Percentiles rank a stretch among this genome's conserved stretches.
Conservation (phyloP, 306 rosid species). For the Fragaria iinumae region DNA sequence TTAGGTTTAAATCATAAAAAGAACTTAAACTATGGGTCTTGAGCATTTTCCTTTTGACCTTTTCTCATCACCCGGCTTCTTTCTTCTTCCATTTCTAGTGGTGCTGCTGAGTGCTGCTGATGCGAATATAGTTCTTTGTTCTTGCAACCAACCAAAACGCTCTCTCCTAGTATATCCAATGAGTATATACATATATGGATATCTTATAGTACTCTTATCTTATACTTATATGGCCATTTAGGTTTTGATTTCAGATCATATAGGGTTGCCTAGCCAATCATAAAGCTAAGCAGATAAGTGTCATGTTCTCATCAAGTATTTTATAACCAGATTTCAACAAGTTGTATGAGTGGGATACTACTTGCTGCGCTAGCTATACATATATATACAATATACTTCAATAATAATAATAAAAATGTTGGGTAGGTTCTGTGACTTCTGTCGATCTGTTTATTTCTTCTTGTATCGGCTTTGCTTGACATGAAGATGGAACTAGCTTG, state of each 20-base stretch:
- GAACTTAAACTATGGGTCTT: neutral
- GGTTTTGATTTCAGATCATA: neutral
- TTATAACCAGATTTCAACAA: neutral
- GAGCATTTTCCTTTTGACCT: neutral
- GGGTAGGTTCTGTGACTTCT: neutral
- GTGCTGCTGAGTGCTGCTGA: neutral
- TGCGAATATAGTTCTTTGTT: neutral
- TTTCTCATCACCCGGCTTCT: neutral
- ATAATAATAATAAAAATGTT: neutral
- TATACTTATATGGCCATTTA: too few species aligned
- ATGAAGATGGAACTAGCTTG: neutral
- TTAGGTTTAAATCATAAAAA: constrained; percentile 31
- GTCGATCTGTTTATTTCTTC: neutral
- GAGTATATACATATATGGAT: neutral
- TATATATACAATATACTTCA: neutral
- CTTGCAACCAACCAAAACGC: constrained; percentile 4
- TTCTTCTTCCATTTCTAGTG: neutral
- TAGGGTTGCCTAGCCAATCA: neutral
- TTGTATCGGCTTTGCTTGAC: neutral
- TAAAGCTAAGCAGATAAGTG: neutral
- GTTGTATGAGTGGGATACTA: constrained; percentile 5
- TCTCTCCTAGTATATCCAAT: neutral
- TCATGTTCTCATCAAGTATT: neutral
- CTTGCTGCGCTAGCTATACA: neutral
- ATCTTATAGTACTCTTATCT: neutral